Percentiles rank a stretch among this genome's conserved stretches.
These are phyloP conservation scores for Sambucus nigra DNA, from an alignment of 129 eudicot genomes.

Conservation along the genomic window DNA sequence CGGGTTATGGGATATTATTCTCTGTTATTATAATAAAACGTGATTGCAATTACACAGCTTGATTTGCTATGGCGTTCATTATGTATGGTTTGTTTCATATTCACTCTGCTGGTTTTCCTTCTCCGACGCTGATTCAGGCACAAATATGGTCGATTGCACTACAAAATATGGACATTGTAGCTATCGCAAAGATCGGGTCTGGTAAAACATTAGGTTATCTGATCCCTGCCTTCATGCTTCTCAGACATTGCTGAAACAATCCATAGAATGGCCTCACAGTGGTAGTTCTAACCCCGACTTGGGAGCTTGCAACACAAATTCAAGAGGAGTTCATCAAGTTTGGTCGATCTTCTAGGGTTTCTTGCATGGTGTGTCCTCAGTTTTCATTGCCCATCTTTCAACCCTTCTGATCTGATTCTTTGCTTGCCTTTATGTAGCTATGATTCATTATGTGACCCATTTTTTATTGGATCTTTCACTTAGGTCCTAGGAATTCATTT, in stretches of 20 bases:
- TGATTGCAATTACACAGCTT: background rate
- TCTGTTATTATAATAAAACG: no score
- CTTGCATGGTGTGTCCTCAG: conserved; percentile 58
- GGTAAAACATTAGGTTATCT: conserved; percentile 95
- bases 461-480: no score
- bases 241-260: conserved; percentile 52
- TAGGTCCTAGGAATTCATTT: no score
- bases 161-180: conserved; percentile 77
- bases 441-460: no score
- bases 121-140: conserved; percentile 96
- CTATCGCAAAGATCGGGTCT: conserved; percentile 95
- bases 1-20: background rate
- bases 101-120: conserved; percentile 63
- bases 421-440: no score
- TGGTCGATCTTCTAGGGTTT: conserved; percentile 77
- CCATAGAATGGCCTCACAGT: conserved; percentile 83
- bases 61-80: conserved; percentile 8
- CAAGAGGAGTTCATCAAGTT: conserved; percentile 89
- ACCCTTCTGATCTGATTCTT: background rate
- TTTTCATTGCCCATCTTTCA: background rate
- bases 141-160: conserved; percentile 95
- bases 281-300: conserved; percentile 79
- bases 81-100: conserved; percentile 43
- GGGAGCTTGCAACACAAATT: conserved; percentile 94
- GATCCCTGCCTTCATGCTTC: conserved; percentile 79